phyloP scores from a whole-genome alignment of 2,329 filamentous ascomycete species.

The Fusarium redolens region DNA sequence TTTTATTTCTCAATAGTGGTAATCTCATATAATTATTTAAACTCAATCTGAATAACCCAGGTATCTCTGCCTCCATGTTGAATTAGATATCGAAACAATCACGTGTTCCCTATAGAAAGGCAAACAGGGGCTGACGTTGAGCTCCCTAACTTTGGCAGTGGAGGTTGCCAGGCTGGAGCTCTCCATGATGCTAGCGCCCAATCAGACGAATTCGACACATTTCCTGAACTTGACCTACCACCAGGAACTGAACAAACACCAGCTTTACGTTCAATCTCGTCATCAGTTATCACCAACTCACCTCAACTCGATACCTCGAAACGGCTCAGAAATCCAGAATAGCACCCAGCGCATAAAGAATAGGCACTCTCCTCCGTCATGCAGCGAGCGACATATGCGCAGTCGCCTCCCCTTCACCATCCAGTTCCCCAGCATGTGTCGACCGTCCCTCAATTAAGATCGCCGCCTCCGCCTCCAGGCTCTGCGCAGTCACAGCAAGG shows the following conservation, averaged over 20 bases:
- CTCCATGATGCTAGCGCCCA: slow-evolving; percentile 44
- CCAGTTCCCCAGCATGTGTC: slow-evolving; percentile 98
- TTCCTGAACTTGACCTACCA: slow-evolving; percentile 44
- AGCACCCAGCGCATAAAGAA: not conserved
- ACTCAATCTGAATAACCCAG: not conserved
- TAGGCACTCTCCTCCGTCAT: slow-evolving; percentile 61
- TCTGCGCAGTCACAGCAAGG: slow-evolving; percentile 75
- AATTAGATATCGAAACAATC: slow-evolving; percentile 8
- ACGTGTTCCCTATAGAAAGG: slow-evolving; percentile 31
- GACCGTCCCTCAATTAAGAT: slow-evolving; percentile 95
- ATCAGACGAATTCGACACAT: slow-evolving; percentile 50
- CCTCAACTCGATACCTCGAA: not conserved
- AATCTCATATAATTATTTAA: not conserved
- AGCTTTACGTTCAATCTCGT: slow-evolving; percentile 36
- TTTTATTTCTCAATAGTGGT: not conserved
- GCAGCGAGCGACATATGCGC: slow-evolving; percentile 87
- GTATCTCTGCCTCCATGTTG: not conserved
- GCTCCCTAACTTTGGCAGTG: slow-evolving; percentile 5
- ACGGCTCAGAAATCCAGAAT: not conserved
- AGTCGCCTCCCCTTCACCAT: slow-evolving; percentile 94
- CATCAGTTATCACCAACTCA: slow-evolving; percentile 32
- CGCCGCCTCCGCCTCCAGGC: slow-evolving; percentile 83
- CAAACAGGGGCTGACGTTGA: slow-evolving; percentile 13
- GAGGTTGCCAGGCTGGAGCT: slow-evolving; percentile 20
- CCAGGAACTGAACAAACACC: slow-evolving; percentile 46